Evolutionary conservation across 768 basidiomycete genomes (phyloP), one percentile per base, ranked within the genome.

Genomic region (Paxillus ammoniavirescens): DNA sequence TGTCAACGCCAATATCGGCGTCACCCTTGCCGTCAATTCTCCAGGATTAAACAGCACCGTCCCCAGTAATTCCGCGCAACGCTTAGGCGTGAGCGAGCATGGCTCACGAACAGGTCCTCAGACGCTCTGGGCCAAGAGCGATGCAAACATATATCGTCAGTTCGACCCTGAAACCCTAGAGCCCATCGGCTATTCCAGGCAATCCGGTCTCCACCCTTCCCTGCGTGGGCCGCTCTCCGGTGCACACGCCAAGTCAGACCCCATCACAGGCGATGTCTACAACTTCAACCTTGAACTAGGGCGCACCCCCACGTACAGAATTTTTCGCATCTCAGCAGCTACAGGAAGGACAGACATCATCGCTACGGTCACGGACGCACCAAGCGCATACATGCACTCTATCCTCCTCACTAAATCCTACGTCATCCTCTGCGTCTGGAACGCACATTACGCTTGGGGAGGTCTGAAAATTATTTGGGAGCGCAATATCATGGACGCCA

Each of bases 331-430:
- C 23, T 47, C 40, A 17, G 49, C 54, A 23, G 51, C 36, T 12
- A 51, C 61, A 15, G 58, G 54, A 6, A 43, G 58, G 38, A 62
- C 54, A 12, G 58, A 55, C 23, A 54, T 69, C 6, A 46, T 69
- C 8, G 66, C 67, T 5, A 49, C 58, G 15, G 62, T 69, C 33
- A 56, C 42, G 6, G 67, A 67, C 53, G 69, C 68, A 3, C 66
- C 65, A 15, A 48, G 61, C 15, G 60, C 66, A 3, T 71, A 71
- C 50, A 30, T 71, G 8, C 69, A 71, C 54, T 61, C 65, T 15
- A 56, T 68, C 26, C 50, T 59, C n/a, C 59, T 71, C 62, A 71
- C 69, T 15, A 49, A 60, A 33, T 59, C 58, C n/a, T 68, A 63
- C 45, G 47, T 68, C 45, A 45, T 67, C 15, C 53, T 68, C 12